Conservation (phyloP, 208 protist species). For the Leishmania mexicana region DNA sequence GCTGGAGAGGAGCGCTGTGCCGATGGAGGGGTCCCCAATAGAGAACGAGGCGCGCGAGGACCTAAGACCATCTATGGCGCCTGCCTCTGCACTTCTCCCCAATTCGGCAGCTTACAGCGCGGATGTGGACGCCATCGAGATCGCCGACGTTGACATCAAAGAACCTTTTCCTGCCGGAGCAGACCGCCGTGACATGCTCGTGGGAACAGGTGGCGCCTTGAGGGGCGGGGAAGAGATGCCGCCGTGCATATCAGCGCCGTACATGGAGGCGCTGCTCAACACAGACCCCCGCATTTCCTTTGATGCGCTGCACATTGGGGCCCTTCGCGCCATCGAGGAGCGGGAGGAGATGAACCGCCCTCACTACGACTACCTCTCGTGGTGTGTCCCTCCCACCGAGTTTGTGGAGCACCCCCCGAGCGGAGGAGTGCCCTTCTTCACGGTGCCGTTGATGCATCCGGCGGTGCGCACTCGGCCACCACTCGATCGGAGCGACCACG, state of each 20-base stretch:
- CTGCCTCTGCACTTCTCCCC: not conserved
- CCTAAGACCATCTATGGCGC: not conserved
- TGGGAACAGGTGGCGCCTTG: conserved; percentile 7
- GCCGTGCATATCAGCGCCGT: conserved; percentile 24
- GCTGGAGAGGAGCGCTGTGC: not conserved
- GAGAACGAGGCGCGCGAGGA: not conserved
- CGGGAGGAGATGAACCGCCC: conserved; percentile 17
- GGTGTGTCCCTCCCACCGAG: conserved; percentile 15
- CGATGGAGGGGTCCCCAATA: not conserved
- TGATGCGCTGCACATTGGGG: conserved; percentile 66
- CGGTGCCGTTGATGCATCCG: conserved; percentile 21
- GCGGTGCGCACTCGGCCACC: conserved; percentile 16
- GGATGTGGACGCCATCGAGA: conserved; percentile 13
- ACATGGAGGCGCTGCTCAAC: conserved; percentile 58
- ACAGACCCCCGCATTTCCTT: conserved; percentile 77
- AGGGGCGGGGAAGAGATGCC: conserved; percentile 22
- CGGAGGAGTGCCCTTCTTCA: conserved; percentile 8
- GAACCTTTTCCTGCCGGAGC: not conserved
- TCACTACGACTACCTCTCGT: conserved; percentile 14
- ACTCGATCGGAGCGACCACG: conserved; percentile 12
- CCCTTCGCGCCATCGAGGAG: conserved; percentile 43
- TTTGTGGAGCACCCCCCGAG: not conserved
- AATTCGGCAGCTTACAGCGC: not conserved
- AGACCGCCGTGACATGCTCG: conserved; percentile 1
- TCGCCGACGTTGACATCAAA: conserved; percentile 3